Conservation (phyloP, 2,329 filamentous ascomycete species). For the Talaromyces sp. region DNA sequence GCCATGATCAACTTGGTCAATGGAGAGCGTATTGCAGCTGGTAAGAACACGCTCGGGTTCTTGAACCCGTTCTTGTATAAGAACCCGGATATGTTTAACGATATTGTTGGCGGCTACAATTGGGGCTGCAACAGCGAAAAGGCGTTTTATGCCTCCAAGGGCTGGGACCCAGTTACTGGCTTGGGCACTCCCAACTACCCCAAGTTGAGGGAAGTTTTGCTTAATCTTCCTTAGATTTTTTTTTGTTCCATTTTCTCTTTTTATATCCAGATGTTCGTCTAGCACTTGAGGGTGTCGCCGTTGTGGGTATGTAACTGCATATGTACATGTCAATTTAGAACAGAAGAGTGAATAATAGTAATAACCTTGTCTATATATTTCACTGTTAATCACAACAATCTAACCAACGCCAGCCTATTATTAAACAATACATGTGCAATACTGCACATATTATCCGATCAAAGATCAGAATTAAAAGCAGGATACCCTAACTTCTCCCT, state of each 20-base stretch:
- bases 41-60: conserved; percentile 50
- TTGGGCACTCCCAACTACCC: conserved; percentile 21
- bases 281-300: no score
- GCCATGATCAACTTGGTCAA: conserved; percentile 58
- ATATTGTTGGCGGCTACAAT: not conserved
- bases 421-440: not conserved
- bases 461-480: not conserved
- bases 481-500: not conserved
- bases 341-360: not conserved
- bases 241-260: no score
- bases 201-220: not conserved
- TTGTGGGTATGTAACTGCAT: not conserved
- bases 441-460: not conserved
- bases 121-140: not conserved
- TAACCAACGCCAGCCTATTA: not conserved
- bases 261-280: no score
- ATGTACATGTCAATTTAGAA: not conserved
- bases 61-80: conserved; percentile 57
- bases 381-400: not conserved
- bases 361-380: not conserved
- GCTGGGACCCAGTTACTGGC: conserved; percentile 26
- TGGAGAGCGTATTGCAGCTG: conserved; percentile 50
- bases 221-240: not conserved
- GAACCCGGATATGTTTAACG: not conserved
- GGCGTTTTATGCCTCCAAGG: conserved; percentile 10